These are phyloP conservation scores for Incumbomyces delicatus DNA, from an alignment of 2,329 filamentous ascomycete species.

Conservation along the genomic window DNA sequence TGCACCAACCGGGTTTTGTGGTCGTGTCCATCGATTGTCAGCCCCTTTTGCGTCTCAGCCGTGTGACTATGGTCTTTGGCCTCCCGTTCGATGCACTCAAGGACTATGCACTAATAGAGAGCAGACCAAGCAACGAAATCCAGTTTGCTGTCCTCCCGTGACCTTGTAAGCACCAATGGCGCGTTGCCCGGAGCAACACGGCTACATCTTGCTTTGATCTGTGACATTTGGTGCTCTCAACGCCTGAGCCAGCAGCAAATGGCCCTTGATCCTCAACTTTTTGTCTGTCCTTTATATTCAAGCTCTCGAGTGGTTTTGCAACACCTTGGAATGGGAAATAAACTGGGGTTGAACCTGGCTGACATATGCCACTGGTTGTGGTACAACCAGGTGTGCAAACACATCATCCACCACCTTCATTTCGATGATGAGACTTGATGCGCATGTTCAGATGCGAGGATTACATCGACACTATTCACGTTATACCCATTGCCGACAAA, in stretches of 20 bases:
- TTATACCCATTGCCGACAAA: too few species aligned
- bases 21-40: background rate
- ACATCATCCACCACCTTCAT: too few species aligned
- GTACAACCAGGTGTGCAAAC: too few species aligned
- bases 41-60: background rate
- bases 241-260: slow-evolving; percentile 46
- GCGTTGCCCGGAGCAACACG: slow-evolving; percentile 45
- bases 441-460: too few species aligned
- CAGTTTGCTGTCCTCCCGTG: slow-evolving; percentile 38
- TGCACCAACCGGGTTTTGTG: background rate
- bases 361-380: too few species aligned
- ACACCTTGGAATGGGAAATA: too few species aligned
- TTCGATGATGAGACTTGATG: too few species aligned
- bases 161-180: slow-evolving; percentile 48
- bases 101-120: background rate
- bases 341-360: too few species aligned
- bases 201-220: slow-evolving; percentile 14
- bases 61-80: background rate
- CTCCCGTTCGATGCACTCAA: background rate
- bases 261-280: slow-evolving; percentile 51
- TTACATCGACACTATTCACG: too few species aligned
- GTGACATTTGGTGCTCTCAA: slow-evolving; percentile 45
- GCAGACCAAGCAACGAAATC: slow-evolving; percentile 35
- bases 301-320: slow-evolving; percentile 48
- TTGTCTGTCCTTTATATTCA: slow-evolving; percentile 48